Conservation (phyloP, 768 basidiomycete species). For the Tylopilus rubrobrunneus region DNA sequence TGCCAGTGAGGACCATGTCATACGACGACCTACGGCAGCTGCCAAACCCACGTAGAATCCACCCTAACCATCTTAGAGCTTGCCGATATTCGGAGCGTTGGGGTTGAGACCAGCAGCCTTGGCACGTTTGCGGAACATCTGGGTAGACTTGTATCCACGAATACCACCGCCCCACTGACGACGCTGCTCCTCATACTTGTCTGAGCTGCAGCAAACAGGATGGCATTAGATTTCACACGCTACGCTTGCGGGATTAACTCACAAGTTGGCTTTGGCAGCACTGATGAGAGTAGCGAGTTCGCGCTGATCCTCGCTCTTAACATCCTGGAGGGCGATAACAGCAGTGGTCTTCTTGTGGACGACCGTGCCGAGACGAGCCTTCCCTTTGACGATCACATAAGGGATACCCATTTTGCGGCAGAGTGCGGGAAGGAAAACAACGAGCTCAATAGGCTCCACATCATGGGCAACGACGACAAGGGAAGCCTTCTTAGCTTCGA, state of each 20-base stretch:
- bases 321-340: slow-evolving; percentile 87
- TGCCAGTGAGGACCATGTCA: slow-evolving; percentile 9
- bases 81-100: slow-evolving; percentile 52
- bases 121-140: slow-evolving; percentile 91
- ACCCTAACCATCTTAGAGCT: slow-evolving; percentile 48
- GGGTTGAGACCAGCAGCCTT: slow-evolving; percentile 79
- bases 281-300: slow-evolving; percentile 90
- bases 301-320: slow-evolving; percentile 89
- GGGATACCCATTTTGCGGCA: slow-evolving; percentile 99
- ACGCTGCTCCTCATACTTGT: slow-evolving; percentile 91
- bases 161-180: slow-evolving; percentile 95
- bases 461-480: slow-evolving; percentile 96
- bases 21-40: slow-evolving; percentile 8
- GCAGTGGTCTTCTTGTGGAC: slow-evolving; percentile 99
- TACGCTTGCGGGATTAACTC: slow-evolving; percentile 26
- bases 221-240: slow-evolving; percentile 1
- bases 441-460: slow-evolving; percentile 98
- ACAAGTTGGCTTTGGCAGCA: slow-evolving; percentile 98
- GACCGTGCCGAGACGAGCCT: slow-evolving; percentile 95
- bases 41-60: not conserved
- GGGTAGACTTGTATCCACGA: slow-evolving; percentile 91
- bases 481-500: slow-evolving; percentile 96
- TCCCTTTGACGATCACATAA: slow-evolving; percentile 97
- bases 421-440: slow-evolving; percentile 95
- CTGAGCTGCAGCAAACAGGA: slow-evolving; percentile 46